Evolutionary conservation across 306 rosid genomes (phyloP), one percentile per base, ranked within the genome.

Genomic region (Prunus campanulata): DNA sequence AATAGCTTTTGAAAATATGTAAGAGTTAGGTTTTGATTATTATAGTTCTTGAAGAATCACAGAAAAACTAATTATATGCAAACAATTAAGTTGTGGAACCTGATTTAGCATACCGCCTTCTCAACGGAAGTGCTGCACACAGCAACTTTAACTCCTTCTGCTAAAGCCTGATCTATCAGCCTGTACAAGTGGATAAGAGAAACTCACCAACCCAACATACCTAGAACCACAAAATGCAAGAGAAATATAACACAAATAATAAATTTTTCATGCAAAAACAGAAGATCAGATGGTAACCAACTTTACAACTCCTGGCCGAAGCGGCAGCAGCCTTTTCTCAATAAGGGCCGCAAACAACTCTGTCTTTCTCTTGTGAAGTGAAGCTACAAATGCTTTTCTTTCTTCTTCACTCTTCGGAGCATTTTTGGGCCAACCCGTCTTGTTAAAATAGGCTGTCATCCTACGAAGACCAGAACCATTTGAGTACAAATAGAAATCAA

Each of bases 51-150:
- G 30, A 59, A 3, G 49, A n/a, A 29, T 30, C 42, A 2, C 19
- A 47, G 56, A 54, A 32, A 76, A 62, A 78, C 12, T 68, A 63
- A 72, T 39, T 65, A 76, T 65, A 25, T 25, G 59, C 65, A 57
- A 83, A 69, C 73, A 84, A 74, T 48, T 79, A 68, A 72, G 19
- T 65, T 82, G 75, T 72, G 81, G 51, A 78, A 86, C 83, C 83
- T 75, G 84, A 81, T 88, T 74, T 32, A 83, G 90, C 93, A 84
- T 95, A 95, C 97, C 99, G 97, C 97, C 90, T 95, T 95, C 91
- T 95, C 99, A 76, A 92, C 92, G 47, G 99, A 95, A 80, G 99
- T 92, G 84, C 99, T 95, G 82, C 99, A 95, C 65, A 95, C 97
- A 18, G 99, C 99, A 68, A 95, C 99, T 69, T 92, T 88, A 81